These are phyloP conservation scores for Fraxinus xanthoxyloides DNA, from an alignment of 305 asterid genomes.

Conservation along the genomic window DNA sequence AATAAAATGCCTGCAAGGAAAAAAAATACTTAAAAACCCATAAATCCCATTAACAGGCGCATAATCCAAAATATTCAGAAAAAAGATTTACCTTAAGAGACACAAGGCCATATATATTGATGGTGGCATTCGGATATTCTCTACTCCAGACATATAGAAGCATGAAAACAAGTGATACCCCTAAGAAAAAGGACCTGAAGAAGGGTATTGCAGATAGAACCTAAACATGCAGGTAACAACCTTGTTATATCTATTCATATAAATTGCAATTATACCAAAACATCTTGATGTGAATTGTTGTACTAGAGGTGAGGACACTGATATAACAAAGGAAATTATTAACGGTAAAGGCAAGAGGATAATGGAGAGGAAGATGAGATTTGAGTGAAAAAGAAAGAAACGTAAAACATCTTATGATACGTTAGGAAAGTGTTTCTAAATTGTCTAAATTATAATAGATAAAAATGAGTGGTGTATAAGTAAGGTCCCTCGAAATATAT, in stretches of 20 bases:
- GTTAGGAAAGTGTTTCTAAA: background rate
- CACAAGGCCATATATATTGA: slow-evolving; percentile 86
- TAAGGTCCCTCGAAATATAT: background rate
- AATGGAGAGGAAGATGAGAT: background rate
- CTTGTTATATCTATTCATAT: background rate
- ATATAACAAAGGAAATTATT: background rate
- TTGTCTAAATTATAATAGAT: background rate
- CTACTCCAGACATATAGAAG: slow-evolving; percentile 95
- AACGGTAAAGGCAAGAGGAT: background rate
- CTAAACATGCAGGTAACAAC: slow-evolving; percentile 39
- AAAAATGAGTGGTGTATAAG: background rate
- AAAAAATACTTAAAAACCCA: slow-evolving; percentile 2
- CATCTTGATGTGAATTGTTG: background rate
- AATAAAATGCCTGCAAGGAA: slow-evolving; percentile 76
- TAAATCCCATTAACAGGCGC: background rate
- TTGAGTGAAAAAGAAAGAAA: background rate
- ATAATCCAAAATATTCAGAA: slow-evolving; percentile 6
- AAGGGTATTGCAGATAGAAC: slow-evolving; percentile 70
- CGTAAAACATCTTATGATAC: background rate
- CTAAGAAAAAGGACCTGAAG: slow-evolving; percentile 66
- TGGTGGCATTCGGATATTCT: slow-evolving; percentile 79
- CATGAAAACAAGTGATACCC: slow-evolving; percentile 90
- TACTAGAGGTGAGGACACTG: background rate
- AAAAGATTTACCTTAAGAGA: slow-evolving; percentile 62
- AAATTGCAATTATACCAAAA: slow-evolving; percentile 1